These are phyloP conservation scores for Thymus quinquecostatus DNA, from an alignment of 257 asterid species.

Conservation along the genomic window DNA sequence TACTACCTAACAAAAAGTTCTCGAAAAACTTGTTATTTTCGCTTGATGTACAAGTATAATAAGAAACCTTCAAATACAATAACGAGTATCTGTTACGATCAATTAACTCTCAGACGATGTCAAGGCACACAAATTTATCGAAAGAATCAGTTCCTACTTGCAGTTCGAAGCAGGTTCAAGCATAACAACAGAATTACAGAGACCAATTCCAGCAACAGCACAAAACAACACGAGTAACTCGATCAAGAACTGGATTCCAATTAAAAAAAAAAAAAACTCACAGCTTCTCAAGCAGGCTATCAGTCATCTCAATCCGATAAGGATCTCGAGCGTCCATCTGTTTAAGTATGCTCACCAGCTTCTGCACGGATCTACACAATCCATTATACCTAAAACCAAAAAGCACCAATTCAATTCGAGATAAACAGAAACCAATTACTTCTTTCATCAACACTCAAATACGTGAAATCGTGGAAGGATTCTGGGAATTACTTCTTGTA, in stretches of 20 bases:
- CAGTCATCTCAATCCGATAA: conserved; percentile 83
- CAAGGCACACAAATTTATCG: too few relatives aligned
- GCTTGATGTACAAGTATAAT: too few relatives aligned
- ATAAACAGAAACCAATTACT: neutral
- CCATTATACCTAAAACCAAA: conserved; percentile 64
- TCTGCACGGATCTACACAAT: conserved; percentile 86
- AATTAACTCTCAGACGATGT: too few relatives aligned
- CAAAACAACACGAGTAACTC: neutral
- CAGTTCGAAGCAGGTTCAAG: neutral
- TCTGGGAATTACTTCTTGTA: conserved; percentile 63
- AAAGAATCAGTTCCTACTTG: too few relatives aligned
- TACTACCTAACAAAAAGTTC: neutral
- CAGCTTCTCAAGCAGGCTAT: conserved; percentile 90
- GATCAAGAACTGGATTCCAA: neutral
- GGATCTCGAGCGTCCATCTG: conserved; percentile 92
- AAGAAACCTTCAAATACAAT: too few relatives aligned
- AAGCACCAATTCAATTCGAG: neutral
- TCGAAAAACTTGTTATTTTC: too few relatives aligned
- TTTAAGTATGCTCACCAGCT: conserved; percentile 79
- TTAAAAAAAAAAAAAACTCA: conserved; percentile 37
- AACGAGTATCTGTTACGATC: too few relatives aligned
- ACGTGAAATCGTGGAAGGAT: neutral
- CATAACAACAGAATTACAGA: neutral
- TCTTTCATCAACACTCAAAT: neutral
- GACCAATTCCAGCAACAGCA: neutral